phyloP scores from a whole-genome alignment of 2,329 filamentous ascomycete genomes.

The Chrysoporthe cubensis region DNA sequence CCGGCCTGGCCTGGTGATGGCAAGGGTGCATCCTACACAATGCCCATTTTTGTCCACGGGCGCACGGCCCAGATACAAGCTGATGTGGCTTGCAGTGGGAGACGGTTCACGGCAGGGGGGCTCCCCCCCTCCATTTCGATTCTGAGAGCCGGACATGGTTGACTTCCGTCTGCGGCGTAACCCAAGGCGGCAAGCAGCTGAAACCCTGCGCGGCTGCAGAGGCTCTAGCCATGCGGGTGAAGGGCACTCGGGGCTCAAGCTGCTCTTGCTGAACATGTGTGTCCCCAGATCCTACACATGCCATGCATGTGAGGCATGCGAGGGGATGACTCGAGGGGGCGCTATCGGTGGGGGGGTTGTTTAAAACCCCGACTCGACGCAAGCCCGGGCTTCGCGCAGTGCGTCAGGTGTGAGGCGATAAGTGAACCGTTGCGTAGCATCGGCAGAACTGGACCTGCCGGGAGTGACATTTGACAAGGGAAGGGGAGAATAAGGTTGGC shows the following conservation, averaged over 20 bases:
- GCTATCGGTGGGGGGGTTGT: neutral
- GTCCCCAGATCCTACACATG: neutral
- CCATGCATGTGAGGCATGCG: neutral
- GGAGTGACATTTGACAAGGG: neutral
- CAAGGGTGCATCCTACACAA: conserved; percentile 5
- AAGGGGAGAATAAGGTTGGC: conserved; percentile 11
- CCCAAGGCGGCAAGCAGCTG: conserved; percentile 23
- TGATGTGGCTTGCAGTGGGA: conserved; percentile 4
- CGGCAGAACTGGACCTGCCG: neutral
- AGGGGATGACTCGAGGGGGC: neutral
- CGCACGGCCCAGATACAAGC: neutral
- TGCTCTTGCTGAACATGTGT: neutral
- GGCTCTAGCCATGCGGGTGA: conserved; percentile 19
- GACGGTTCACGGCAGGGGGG: conserved; percentile 5
- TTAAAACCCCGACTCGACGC: neutral
- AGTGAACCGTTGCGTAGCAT: neutral
- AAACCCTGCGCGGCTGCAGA: conserved; percentile 21
- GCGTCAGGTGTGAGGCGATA: neutral
- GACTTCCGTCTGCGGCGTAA: conserved; percentile 8
- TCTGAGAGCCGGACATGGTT: conserved; percentile 6
- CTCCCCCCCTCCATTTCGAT: conserved; percentile 6
- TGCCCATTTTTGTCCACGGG: conserved; percentile 4
- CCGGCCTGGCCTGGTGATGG: neutral
- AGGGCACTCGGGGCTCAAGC: neutral
- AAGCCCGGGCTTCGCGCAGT: neutral